Evolutionary conservation across 2,329 filamentous ascomycete genomes (phyloP).

Genomic region (Xylariomycetidae sp.): DNA sequence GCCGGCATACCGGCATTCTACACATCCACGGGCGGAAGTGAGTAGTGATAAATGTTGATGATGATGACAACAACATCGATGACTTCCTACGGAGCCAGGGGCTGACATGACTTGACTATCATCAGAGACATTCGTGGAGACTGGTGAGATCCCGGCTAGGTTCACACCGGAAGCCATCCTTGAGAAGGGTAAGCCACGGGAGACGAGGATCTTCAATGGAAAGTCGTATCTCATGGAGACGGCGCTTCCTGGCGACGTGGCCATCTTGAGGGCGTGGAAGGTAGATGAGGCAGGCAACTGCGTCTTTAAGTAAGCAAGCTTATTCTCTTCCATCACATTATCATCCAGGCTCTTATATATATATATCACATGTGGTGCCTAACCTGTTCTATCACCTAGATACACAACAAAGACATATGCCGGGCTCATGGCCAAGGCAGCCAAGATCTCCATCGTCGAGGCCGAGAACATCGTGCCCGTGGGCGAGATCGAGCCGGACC

Average conservation of each 20-base stretch:
- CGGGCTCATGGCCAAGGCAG: conserved; percentile 76
- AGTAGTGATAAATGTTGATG: too few species aligned
- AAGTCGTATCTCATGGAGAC: conserved; percentile 74
- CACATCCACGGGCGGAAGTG: conserved; percentile 67
- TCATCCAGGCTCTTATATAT: too few species aligned
- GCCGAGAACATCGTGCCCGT: conserved; percentile 77
- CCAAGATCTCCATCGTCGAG: conserved; percentile 73
- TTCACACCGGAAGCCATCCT: conserved; percentile 56
- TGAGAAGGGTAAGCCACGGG: conserved; percentile 60
- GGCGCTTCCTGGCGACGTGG: conserved; percentile 70
- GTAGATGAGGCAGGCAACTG: conserved; percentile 75
- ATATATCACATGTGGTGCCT: too few species aligned
- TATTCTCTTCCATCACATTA: not conserved
- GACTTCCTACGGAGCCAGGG: too few species aligned
- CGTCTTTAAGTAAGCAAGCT: conserved; percentile 59
- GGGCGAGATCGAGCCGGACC: conserved; percentile 67
- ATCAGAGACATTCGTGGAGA: conserved; percentile 59
- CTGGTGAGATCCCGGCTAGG: conserved; percentile 62
- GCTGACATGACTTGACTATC: too few species aligned
- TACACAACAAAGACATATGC: conserved; percentile 74
- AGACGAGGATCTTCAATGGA: conserved; percentile 69
- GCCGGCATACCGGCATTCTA: conserved; percentile 78
- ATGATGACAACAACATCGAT: too few species aligned
- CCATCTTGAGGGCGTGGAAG: conserved; percentile 72
- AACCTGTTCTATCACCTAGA: conserved; percentile 27